Evolutionary conservation across 2,329 filamentous ascomycete species (phyloP), one percentile per base, ranked within the genome.

Genomic region (Fusarium sp.): DNA sequence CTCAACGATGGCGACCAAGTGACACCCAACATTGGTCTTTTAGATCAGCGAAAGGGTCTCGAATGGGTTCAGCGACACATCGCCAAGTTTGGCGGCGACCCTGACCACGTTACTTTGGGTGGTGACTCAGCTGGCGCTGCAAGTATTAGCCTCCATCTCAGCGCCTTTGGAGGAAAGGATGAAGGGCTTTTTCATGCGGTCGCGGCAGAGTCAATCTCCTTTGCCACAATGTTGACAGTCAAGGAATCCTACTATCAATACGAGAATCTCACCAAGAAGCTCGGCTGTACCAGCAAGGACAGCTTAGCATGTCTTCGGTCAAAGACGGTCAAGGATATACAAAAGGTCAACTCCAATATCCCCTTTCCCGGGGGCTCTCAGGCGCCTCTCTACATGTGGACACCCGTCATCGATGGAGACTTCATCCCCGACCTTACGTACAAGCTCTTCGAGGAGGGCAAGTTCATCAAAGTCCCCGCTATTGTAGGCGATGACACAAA

Each of bases 51-150:
- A 62, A 92, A 92, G 77, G 91, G 90, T 0, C 81, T 95, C 16
- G 80, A 92, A 69, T 95, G 93, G 93, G 88, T 94, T 1, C 88
- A 93, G 72, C 84, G 88, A 33, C 84, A 94, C 80, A 93, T 95
- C 48, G 69, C 80, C 5, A 80, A 89, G 80, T 95, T 95, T 74
- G 93, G 93, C 5, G 93, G 93, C 27, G 85, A 95, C 73, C 91
- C 92, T 1, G 78, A 85, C 0, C 92, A 93, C 73, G 91, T 95
- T 11, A 90, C 92, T 0, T 83, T 95, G 0, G 92, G 90, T 18
- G 93, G 93, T 11, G 90, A 88, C 71, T 93, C 91, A 63, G 92
- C 93, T 3, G 93, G 93, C 4, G 93, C 87, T 5, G 90, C 86
- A 2, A 91, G 91, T 5, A 86, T 94, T n/a, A 88, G 86, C 31